Percentiles rank a stretch among this genome's conserved stretches.
phyloP scores from a whole-genome alignment of 768 basidiomycete species.

The Lactifluus hygrophoroides region DNA sequence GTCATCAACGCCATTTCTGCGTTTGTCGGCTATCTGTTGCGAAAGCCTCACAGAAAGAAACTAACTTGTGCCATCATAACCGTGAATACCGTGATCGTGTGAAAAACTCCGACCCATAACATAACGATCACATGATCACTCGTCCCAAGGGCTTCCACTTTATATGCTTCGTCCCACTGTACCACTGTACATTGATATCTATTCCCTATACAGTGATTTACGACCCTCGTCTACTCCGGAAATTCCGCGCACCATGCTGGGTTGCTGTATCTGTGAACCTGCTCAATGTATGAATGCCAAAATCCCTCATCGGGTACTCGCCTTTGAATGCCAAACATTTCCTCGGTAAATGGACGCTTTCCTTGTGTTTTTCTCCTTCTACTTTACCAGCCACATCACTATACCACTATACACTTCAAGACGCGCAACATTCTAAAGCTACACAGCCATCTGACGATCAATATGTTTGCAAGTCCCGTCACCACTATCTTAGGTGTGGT shows the following conservation, averaged over 20 bases:
- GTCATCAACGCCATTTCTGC: conserved; percentile 37
- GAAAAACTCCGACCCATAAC: no score
- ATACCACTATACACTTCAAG: background rate
- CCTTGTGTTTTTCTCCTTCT: background rate
- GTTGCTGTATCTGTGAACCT: background rate
- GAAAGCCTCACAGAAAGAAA: background rate
- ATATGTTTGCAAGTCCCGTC: background rate
- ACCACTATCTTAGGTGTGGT: background rate
- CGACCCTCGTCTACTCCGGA: no score
- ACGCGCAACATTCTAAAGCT: background rate
- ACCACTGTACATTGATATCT: no score
- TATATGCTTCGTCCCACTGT: no score
- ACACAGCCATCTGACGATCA: background rate
- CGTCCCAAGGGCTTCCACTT: no score
- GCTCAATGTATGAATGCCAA: conserved; percentile 2
- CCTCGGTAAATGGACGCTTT: background rate
- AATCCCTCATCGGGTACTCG: background rate
- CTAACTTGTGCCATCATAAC: no score
- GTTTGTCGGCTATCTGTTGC: background rate
- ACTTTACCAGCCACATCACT: background rate
- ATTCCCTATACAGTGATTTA: no score
- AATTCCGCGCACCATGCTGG: no score
- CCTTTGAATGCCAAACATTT: background rate
- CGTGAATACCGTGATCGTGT: no score
- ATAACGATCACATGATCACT: no score